Evolutionary conservation across 371 early-diverging fungal genomes (phyloP).

Genomic region (Lichtheimia ornata): DNA sequence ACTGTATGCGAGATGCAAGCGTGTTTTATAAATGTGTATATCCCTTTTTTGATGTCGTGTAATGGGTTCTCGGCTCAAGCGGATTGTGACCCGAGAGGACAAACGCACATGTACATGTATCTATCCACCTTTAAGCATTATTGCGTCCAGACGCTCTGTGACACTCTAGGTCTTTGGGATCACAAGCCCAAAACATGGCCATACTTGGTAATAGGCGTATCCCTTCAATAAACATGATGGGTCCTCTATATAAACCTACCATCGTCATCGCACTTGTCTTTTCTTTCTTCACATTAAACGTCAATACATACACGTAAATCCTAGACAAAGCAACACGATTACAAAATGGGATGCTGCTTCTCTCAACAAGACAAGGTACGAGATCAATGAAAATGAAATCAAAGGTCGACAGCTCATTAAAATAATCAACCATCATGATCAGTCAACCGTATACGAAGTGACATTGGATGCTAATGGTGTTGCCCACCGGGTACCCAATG

Average conservation of each 20-base stretch:
- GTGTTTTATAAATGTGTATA: no score
- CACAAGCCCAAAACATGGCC: no score
- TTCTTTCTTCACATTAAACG: not conserved
- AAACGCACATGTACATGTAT: slow-evolving; percentile 1
- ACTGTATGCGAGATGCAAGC: not conserved
- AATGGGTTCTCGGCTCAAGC: not conserved
- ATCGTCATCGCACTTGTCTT: not conserved
- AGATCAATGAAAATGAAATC: no score
- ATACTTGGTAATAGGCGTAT: no score
- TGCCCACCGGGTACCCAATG: slow-evolving; percentile 45
- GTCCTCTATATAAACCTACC: not conserved
- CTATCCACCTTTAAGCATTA: not conserved
- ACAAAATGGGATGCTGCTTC: slow-evolving; percentile 17
- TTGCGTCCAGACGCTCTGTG: not conserved
- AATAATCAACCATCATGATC: not conserved
- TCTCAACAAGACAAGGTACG: slow-evolving; percentile 14
- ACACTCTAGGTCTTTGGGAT: no score
- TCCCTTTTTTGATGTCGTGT: not conserved
- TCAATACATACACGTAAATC: not conserved
- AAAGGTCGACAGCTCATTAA: no score
- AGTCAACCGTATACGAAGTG: slow-evolving; percentile 51
- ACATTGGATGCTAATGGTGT: slow-evolving; percentile 43
- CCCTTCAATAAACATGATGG: not conserved
- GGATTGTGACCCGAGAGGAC: not conserved
- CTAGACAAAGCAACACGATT: not conserved